Base-by-base conservation (phyloP, 2,329 filamentous ascomycete genomes). In the Myriangium duriaei region DNA sequence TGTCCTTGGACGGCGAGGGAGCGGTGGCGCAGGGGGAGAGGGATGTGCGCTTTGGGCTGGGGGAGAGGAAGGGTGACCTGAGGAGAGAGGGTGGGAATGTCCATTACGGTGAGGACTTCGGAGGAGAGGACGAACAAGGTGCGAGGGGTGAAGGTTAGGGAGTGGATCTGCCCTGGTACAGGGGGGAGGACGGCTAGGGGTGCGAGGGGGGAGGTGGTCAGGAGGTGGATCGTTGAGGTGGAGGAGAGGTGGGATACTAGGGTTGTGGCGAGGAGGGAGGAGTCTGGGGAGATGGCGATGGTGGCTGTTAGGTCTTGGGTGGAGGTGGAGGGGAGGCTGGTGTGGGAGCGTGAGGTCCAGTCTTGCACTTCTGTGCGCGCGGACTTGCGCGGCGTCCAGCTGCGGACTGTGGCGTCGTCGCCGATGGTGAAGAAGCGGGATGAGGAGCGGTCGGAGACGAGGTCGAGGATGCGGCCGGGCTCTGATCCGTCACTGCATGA, bases 341-440 rank as follows among this genome's bases (percentile, higher is more conserved):
- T n/a, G 21, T 26, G 21, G 16, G 51, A 52, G 19, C 75, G 70
- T 51, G 81, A 86, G 34, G 69, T 70, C 88, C 88, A 95, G 42
- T 74, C 81, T 40, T 79, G 70, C 11, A 84, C 58, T 14, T 71
- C 66, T n/a, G 69, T 64, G 9, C 76, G 71, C 32, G 81, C 72
- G 4, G 72, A 68, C 56, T 74, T 81, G 9, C 82, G 76, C n/a
- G 21, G 21, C 7, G 72, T 72, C 91, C 91, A 98, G 33, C 91
- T 65, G 28, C 83, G 76, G 26, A 93, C 72, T 14, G 74, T 63
- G 9, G 77, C 78, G 54, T 98, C 88, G 39, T 79, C 74, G 24
- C 88, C 91, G 28, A 94, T 68, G 1, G 87, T 93, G 6, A 83
- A 82, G 55, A 96, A 95, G 32, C 79, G 76, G 34, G 73, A 64